Evolutionary conservation across 768 basidiomycete species (phyloP).

Genomic region (Cystoderma amianthinum): DNA sequence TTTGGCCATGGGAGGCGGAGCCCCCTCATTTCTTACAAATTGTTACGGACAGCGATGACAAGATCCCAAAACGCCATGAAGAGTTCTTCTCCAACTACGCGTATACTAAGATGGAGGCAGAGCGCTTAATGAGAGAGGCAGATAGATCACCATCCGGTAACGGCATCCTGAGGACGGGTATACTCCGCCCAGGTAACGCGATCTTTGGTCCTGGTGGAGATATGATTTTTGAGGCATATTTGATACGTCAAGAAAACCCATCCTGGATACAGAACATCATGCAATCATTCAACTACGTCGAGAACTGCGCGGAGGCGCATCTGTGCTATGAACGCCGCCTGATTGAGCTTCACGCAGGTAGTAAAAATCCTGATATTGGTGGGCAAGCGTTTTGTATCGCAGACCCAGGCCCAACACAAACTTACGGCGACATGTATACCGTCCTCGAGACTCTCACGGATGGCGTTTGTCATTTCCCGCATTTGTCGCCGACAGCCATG

Average conservation of each 20-base stretch:
- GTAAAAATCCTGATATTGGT: conserved; percentile 54
- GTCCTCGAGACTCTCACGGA: conserved; percentile 47
- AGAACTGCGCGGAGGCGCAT: conserved; percentile 70
- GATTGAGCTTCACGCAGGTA: conserved; percentile 43
- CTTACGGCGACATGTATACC: conserved; percentile 57
- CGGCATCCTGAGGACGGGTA: conserved; percentile 53
- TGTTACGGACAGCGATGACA: conserved; percentile 40
- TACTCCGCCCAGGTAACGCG: conserved; percentile 74
- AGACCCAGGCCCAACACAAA: conserved; percentile 57
- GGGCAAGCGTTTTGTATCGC: conserved; percentile 64
- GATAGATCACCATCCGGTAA: conserved; percentile 23
- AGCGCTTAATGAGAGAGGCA: conserved; percentile 32
- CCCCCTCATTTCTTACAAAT: conserved; percentile 55
- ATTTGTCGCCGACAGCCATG: conserved; percentile 56
- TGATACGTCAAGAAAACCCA: conserved; percentile 51
- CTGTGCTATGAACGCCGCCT: conserved; percentile 69
- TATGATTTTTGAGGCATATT: conserved; percentile 56
- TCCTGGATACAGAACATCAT: conserved; percentile 54
- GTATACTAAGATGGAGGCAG: conserved; percentile 53
- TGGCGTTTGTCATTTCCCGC: conserved; percentile 49
- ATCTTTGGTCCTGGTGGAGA: conserved; percentile 74
- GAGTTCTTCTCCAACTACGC: conserved; percentile 80
- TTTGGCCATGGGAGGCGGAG: conserved; percentile 71
- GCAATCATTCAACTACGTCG: conserved; percentile 67
- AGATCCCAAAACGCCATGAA: conserved; percentile 44